These are phyloP conservation scores for Podila clonocystis DNA, from an alignment of 192 early-diverging fungal genomes.

Conservation along the genomic window DNA sequence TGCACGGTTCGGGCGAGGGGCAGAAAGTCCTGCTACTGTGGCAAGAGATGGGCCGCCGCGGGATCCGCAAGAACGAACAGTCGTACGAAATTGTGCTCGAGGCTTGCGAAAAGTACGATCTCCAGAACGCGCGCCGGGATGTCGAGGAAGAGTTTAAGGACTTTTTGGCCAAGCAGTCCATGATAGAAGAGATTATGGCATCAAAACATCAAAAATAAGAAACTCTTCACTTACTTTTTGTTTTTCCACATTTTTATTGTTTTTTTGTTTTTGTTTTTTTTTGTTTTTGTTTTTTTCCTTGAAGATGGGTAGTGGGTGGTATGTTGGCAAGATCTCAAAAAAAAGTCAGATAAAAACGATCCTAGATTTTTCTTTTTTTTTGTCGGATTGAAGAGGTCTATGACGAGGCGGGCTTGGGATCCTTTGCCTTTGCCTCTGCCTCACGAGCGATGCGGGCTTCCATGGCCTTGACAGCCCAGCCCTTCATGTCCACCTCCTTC, in stretches of 20 bases:
- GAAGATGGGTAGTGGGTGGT: background rate
- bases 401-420: slow-evolving; percentile 13
- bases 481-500: slow-evolving; percentile 81
- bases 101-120: slow-evolving; percentile 31
- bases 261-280: background rate
- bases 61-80: slow-evolving; percentile 25
- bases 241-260: background rate
- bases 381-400: background rate
- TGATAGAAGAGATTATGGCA: background rate
- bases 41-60: slow-evolving; percentile 16
- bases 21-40: slow-evolving; percentile 24
- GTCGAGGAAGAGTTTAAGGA: slow-evolving; percentile 28
- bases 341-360: slow-evolving; percentile 7
- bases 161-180: background rate
- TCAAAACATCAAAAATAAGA: background rate
- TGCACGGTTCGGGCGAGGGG: slow-evolving; percentile 43
- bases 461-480: slow-evolving; percentile 77
- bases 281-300: background rate
- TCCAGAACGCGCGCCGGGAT: background rate
- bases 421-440: slow-evolving; percentile 23
- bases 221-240: background rate
- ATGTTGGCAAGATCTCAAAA: background rate
- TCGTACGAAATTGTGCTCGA: slow-evolving; percentile 37
- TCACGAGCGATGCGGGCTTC: slow-evolving; percentile 39
- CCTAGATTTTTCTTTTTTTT: background rate